Base-by-base conservation (phyloP, 495 filamentous ascomycete species). In the Thermochaetoides thermophila region DNA sequence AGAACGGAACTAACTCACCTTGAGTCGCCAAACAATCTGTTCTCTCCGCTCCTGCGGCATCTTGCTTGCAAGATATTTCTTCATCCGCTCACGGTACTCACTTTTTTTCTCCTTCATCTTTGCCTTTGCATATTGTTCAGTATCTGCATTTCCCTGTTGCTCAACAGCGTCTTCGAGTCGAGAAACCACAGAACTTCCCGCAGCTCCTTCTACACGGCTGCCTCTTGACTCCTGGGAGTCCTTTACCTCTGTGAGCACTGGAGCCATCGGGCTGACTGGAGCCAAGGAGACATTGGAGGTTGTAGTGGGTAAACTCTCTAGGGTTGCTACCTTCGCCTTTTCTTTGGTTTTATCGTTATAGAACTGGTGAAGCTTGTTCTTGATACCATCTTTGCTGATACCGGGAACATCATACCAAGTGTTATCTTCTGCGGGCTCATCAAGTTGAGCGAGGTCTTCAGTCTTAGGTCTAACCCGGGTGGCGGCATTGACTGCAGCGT, bases 21-120 rank as follows among this genome's bases (percentile, higher is more conserved):
- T 96, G 37, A 97, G 55, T 29, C 89, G 81, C 69, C 75, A 95
- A 46, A 95, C 74, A 16, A 74, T 75, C 63, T 93, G 87, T 2
- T 96, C 85, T 18, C 87, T 84, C 37, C 91, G 84, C 59, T 96
- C 87, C 62, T 86, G 64, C 0, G 89, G 87, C 53, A 97, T 64
- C 65, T 95, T 96, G 32, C 73, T 65, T 11, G 66, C 63, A 16
- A 94, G 52, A 48, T 94, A 96, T 35, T 78, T 69, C 49, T 66
- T 74, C 17, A 74, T 66, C 29, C 69, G 68, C 18, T 73, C 68
- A 3, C 66, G 64, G 31, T 64, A 61, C 38, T 76, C 59, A 4
- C 63, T 56, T 4, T 40, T 36, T 39, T 42, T 48, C 4, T 19
- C 26, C 29, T 43, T 45, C 17, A 53, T 61, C 28, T 63, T 64